A percentile compares a stretch with the other conserved stretches of the same genome.
Evolutionary conservation across 2,329 filamentous ascomycete species (phyloP).

Genomic region (Biscogniauxia marginata): DNA sequence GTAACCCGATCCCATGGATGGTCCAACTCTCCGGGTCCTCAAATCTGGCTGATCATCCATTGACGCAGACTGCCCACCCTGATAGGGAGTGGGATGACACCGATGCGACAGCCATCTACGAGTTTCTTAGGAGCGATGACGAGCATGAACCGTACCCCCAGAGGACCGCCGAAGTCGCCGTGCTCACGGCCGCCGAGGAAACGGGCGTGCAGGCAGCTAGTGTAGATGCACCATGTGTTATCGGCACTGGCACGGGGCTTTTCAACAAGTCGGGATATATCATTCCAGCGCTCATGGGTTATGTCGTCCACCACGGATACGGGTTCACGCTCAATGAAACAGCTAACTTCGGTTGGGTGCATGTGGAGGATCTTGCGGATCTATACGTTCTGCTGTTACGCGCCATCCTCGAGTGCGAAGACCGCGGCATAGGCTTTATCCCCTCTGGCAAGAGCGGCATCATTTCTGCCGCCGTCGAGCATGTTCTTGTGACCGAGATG

Average conservation of each 20-base stretch:
- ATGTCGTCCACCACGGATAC: conserved; percentile 15
- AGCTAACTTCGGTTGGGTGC: conserved; percentile 15
- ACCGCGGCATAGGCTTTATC: neutral
- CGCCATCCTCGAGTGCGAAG: conserved; percentile 5
- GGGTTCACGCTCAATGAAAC: conserved; percentile 16
- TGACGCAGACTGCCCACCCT: conserved; percentile 9
- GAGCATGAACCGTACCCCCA: conserved; percentile 17
- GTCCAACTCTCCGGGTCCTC: conserved; percentile 18
- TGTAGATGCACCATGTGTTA: conserved; percentile 16
- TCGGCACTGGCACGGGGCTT: conserved; percentile 14
- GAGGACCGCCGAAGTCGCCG: conserved; percentile 17
- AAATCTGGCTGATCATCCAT: conserved; percentile 18
- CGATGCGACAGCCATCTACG: conserved; percentile 2
- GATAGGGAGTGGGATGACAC: conserved; percentile 15
- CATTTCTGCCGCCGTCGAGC: neutral
- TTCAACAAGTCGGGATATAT: conserved; percentile 16
- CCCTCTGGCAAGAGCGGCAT: neutral
- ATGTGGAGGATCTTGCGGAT: conserved; percentile 19
- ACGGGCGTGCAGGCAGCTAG: conserved; percentile 12
- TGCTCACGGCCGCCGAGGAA: conserved; percentile 8
- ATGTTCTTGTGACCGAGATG: neutral
- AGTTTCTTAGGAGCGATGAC: conserved; percentile 16
- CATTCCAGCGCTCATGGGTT: conserved; percentile 19
- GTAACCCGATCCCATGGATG: conserved; percentile 11
- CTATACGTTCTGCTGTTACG: conserved; percentile 14